phyloP scores from a whole-genome alignment of 768 basidiomycete species.

The Lanmaoa rubissima region DNA sequence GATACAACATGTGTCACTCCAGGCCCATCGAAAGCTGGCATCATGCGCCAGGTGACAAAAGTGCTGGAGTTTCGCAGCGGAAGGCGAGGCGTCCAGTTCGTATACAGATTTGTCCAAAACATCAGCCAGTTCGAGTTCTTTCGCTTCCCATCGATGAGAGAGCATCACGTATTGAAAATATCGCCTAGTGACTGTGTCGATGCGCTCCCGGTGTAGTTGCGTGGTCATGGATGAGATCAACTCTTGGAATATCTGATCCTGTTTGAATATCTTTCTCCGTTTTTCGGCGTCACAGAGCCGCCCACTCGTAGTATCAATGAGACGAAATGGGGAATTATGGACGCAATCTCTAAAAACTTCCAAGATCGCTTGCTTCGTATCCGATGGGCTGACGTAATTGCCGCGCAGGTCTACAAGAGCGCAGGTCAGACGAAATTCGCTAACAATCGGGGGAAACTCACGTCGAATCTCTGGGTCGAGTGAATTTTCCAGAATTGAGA shows the following conservation, averaged over 20 bases:
- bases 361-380: background rate
- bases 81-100: slow-evolving; percentile 5
- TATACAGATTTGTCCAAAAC: slow-evolving; percentile 13
- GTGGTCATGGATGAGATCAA: slow-evolving; percentile 18
- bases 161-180: slow-evolving; percentile 23
- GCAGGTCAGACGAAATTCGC: background rate
- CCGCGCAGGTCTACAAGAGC: slow-evolving; percentile 3
- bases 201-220: background rate
- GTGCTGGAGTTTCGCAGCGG: slow-evolving; percentile 12
- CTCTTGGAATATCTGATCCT: slow-evolving; percentile 11
- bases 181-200: background rate
- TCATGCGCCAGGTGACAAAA: slow-evolving; percentile 17
- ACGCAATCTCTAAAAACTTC: background rate
- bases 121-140: slow-evolving; percentile 13
- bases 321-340: slow-evolving; percentile 12
- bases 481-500: slow-evolving; percentile 9
- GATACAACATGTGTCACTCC: slow-evolving; percentile 27
- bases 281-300: slow-evolving; percentile 17
- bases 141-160: slow-evolving; percentile 21
- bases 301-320: slow-evolving; percentile 21
- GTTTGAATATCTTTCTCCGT: slow-evolving; percentile 9
- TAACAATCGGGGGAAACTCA: background rate
- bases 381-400: slow-evolving; percentile 12
- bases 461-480: slow-evolving; percentile 9
- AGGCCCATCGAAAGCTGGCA: slow-evolving; percentile 18